These are phyloP conservation scores for Alternaria rosae DNA, from an alignment of 2,329 filamentous ascomycete genomes.

Conservation along the genomic window DNA sequence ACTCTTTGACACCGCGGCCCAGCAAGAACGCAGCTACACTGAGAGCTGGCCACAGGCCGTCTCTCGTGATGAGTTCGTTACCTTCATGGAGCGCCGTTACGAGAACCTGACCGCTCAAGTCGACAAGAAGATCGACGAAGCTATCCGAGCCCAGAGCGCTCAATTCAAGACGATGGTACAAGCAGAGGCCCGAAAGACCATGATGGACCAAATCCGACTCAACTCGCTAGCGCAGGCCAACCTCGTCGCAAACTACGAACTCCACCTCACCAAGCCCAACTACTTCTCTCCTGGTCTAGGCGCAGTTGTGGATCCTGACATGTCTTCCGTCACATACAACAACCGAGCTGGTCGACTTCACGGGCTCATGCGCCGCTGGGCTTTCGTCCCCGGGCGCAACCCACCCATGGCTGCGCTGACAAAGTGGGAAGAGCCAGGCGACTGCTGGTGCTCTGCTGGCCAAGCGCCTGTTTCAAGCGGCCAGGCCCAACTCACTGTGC, in stretches of 20 bases:
- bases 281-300: constrained; percentile 73
- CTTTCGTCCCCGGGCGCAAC: constrained; percentile 32
- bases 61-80: constrained; percentile 59
- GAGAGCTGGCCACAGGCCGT: constrained; percentile 40
- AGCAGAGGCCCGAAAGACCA: constrained; percentile 40
- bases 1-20: constrained; percentile 24
- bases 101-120: constrained; percentile 26
- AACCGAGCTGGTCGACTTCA: constrained; percentile 19
- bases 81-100: constrained; percentile 37
- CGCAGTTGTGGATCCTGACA: constrained; percentile 66
- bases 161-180: constrained; percentile 24
- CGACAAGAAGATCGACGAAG: constrained; percentile 34
- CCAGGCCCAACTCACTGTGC: constrained; percentile 70
- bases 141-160: constrained; percentile 24
- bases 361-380: constrained; percentile 16
- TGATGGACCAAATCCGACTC: constrained; percentile 40
- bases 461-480: constrained; percentile 54
- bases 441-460: constrained; percentile 82
- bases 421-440: constrained; percentile 78
- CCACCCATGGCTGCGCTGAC: constrained; percentile 66
- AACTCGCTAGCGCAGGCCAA: constrained; percentile 43
- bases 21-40: constrained; percentile 7
- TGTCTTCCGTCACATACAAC: constrained; percentile 64
- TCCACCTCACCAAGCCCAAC: constrained; percentile 64
- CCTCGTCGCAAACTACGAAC: constrained; percentile 41